A percentile compares a stretch with the other conserved stretches of the same genome.
These are phyloP conservation scores for Pichia cabralensis DNA, from an alignment of 805 yeast species.

Conservation along the genomic window DNA sequence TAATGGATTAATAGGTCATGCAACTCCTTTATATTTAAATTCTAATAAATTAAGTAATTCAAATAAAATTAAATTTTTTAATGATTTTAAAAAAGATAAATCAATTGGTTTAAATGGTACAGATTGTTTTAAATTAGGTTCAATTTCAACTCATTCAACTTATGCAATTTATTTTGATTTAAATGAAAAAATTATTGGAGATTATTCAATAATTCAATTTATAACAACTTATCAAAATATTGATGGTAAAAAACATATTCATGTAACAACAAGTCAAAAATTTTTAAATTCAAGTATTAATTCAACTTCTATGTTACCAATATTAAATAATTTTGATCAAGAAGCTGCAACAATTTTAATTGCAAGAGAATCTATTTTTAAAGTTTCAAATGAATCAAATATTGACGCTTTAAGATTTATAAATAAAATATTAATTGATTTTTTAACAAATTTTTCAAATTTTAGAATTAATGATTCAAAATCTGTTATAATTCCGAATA, in stretches of 20 bases:
- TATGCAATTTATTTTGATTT: slow-evolving; percentile 52
- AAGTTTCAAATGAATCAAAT: slow-evolving; percentile 29
- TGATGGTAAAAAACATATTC: slow-evolving; percentile 43
- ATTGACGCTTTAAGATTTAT: slow-evolving; percentile 35
- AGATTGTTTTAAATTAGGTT: slow-evolving; percentile 51
- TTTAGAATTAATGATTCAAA: slow-evolving; percentile 37
- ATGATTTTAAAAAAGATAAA: slow-evolving; percentile 13
- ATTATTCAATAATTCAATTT: slow-evolving; percentile 35
- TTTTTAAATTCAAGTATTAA: slow-evolving; percentile 30
- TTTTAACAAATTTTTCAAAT: slow-evolving; percentile 37
- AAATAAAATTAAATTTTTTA: slow-evolving; percentile 1
- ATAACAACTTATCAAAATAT: slow-evolving; percentile 55
- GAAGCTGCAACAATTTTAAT: slow-evolving; percentile 57
- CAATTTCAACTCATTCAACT: slow-evolving; percentile 45
- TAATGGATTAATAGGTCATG: slow-evolving; percentile 57
- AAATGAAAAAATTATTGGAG: slow-evolving; percentile 7
- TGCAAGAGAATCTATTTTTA: slow-evolving; percentile 43
- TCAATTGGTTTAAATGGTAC: slow-evolving; percentile 42
- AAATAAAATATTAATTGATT: slow-evolving; percentile 37
- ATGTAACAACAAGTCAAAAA: slow-evolving; percentile 49
- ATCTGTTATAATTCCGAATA: slow-evolving; percentile 40
- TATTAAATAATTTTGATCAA: slow-evolving; percentile 50
- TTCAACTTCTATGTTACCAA: slow-evolving; percentile 18
- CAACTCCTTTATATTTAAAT: slow-evolving; percentile 30
- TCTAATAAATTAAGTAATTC: neutral